Evolutionary conservation across 2,329 filamentous ascomycete species (phyloP).

Genomic region (Aspergillus tamarii): DNA sequence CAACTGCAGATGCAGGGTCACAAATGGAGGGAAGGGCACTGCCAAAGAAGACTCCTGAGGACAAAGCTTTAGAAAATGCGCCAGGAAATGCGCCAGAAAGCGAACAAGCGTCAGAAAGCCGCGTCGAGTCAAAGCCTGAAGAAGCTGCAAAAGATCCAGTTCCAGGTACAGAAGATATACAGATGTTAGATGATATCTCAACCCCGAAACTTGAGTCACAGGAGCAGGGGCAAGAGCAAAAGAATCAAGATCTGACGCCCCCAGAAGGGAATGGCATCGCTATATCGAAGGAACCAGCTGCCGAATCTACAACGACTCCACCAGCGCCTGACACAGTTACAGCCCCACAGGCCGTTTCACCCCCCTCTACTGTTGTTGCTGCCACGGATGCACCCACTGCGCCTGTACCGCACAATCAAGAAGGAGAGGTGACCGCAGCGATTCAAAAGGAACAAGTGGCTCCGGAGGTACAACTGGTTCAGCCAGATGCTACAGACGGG

Average conservation of each 20-base stretch:
- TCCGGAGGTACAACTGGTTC: slow-evolving; percentile 23
- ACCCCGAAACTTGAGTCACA: slow-evolving; percentile 4
- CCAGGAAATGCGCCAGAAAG: not conserved
- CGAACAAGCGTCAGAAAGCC: not conserved
- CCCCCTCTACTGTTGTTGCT: slow-evolving; percentile 1
- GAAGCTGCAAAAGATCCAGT: not conserved
- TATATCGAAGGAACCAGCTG: not conserved
- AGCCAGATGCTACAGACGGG: slow-evolving; percentile 17
- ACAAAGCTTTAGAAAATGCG: not conserved
- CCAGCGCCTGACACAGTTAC: not conserved
- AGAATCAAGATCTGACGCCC: not conserved
- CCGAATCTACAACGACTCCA: not conserved
- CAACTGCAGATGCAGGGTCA: not conserved
- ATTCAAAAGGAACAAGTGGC: slow-evolving; percentile 13
- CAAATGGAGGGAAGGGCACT: not conserved
- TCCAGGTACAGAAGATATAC: not conserved
- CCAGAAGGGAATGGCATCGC: not conserved
- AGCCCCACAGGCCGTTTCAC: not conserved
- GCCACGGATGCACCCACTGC: not conserved
- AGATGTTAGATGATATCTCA: slow-evolving; percentile 4
- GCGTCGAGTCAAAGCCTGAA: not conserved
- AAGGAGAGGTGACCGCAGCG: slow-evolving; percentile 2
- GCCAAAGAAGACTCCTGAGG: not conserved
- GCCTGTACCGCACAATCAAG: slow-evolving; percentile 11
- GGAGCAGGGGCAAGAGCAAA: slow-evolving; percentile 3